Evolutionary conservation across 768 basidiomycete genomes (phyloP).

Genomic region (Leccinum broughii): DNA sequence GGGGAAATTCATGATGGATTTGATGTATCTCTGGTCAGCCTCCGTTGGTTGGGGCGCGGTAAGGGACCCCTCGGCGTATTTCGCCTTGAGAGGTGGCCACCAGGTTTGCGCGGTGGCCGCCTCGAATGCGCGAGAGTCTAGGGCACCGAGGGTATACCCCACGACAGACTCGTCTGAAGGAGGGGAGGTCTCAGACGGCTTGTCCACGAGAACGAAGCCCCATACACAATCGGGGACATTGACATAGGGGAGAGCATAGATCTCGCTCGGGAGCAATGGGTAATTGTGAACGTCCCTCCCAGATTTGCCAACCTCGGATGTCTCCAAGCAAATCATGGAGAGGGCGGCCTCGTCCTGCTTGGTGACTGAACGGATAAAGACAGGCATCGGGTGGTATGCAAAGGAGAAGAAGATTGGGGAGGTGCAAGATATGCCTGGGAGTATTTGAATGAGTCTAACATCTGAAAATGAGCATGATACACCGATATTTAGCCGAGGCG

Average conservation of each 20-base stretch:
- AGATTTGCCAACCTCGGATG: constrained; percentile 68
- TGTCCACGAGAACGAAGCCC: constrained; percentile 72
- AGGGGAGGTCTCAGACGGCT: constrained; percentile 22
- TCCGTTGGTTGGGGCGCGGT: constrained; percentile 19
- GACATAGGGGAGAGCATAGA: constrained; percentile 77
- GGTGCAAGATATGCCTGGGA: neutral
- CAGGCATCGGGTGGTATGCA: constrained; percentile 28
- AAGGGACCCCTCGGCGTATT: constrained; percentile 43
- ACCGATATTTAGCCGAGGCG: constrained; percentile 20
- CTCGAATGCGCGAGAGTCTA: constrained; percentile 68
- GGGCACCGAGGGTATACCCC: constrained; percentile 70
- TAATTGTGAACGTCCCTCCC: constrained; percentile 62
- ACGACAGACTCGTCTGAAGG: constrained; percentile 47
- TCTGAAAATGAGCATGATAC: constrained; percentile 16
- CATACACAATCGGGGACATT: constrained; percentile 59
- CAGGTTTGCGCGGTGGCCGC: constrained; percentile 52
- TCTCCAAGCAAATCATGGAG: constrained; percentile 73
- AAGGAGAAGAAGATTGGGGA: neutral
- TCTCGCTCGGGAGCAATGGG: constrained; percentile 65
- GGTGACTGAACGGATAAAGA: constrained; percentile 56
- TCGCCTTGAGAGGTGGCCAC: constrained; percentile 63
- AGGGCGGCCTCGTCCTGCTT: constrained; percentile 55
- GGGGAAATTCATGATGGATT: constrained; percentile 35
- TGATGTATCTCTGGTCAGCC: constrained; percentile 34
- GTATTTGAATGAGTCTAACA: constrained; percentile 7